Conservation (phyloP, 371 early-diverging fungal genomes). For the Cokeromyces recurvatus region DNA sequence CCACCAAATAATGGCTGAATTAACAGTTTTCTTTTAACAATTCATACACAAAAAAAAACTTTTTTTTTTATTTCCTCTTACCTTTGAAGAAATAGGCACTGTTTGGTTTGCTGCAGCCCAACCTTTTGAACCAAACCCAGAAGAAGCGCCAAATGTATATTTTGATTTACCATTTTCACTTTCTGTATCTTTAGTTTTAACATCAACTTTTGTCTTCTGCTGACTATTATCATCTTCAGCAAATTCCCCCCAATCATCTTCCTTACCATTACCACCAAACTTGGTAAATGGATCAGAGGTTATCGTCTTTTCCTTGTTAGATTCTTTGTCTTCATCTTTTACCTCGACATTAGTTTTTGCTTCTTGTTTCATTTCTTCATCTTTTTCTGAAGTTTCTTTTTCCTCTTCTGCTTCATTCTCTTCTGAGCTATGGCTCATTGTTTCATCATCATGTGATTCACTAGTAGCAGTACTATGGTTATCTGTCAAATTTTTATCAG, state of each 20-base stretch:
- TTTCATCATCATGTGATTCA: constrained; percentile 7
- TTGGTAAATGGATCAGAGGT: constrained; percentile 6
- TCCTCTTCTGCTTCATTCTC: too few species aligned
- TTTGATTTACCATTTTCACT: constrained; percentile 23
- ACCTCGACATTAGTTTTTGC: too few species aligned
- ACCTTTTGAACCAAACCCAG: constrained; percentile 43
- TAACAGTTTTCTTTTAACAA: too few species aligned
- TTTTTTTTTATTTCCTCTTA: constrained; percentile 5
- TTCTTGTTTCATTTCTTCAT: too few species aligned
- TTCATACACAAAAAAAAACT: too few species aligned
- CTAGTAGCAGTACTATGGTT: background rate
- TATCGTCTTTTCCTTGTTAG: too few species aligned
- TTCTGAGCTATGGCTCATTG: too few species aligned
- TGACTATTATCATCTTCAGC: constrained; percentile 28
- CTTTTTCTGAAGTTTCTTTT: too few species aligned
- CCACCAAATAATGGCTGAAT: constrained; percentile 25
- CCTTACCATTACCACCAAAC: constrained; percentile 31
- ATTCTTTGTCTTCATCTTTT: constrained; percentile 3
- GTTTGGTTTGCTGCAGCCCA: constrained; percentile 32
- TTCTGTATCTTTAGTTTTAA: background rate
- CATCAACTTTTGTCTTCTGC: constrained; percentile 3
- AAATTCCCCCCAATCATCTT: constrained; percentile 44
- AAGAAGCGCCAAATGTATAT: constrained; percentile 44
- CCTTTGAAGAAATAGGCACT: constrained; percentile 31
- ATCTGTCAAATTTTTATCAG: constrained; percentile 26